Conservation (phyloP, 495 filamentous ascomycete genomes). For the Jackrogersella minutella region DNA sequence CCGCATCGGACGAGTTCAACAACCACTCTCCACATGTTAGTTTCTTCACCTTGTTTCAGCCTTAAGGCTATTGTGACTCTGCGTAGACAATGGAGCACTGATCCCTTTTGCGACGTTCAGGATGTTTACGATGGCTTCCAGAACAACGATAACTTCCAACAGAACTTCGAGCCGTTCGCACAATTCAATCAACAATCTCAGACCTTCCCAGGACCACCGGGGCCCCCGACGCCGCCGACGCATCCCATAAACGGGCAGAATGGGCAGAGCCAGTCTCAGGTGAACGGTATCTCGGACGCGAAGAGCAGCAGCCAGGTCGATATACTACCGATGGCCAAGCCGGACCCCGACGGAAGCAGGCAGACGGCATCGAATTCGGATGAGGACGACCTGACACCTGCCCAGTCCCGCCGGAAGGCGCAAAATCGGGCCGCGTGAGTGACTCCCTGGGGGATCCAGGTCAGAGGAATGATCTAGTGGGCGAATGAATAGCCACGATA, state of each 20-base stretch:
- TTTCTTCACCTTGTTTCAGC: slow-evolving; percentile 40
- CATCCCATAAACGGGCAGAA: slow-evolving; percentile 38
- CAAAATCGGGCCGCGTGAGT: slow-evolving; percentile 97
- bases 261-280: slow-evolving; percentile 38
- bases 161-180: slow-evolving; percentile 54
- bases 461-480: not conserved
- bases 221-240: slow-evolving; percentile 55
- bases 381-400: slow-evolving; percentile 73
- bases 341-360: slow-evolving; percentile 47
- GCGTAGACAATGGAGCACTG: slow-evolving; percentile 29
- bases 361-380: slow-evolving; percentile 58
- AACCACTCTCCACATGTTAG: slow-evolving; percentile 62
- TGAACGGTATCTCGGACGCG: slow-evolving; percentile 40
- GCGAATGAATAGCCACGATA: not conserved
- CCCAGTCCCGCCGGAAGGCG: slow-evolving; percentile 87
- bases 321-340: slow-evolving; percentile 48
- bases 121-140: slow-evolving; percentile 56
- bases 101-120: slow-evolving; percentile 47
- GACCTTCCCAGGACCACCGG: slow-evolving; percentile 53
- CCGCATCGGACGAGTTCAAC: slow-evolving; percentile 62
- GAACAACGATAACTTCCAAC: slow-evolving; percentile 54
- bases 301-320: slow-evolving; percentile 40
- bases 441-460: slow-evolving; percentile 11
- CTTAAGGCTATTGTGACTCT: slow-evolving; percentile 14
- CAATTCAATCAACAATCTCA: slow-evolving; percentile 51